Conservation (phyloP, 23 red algal species). For the Gracilariopsis chorda region DNA sequence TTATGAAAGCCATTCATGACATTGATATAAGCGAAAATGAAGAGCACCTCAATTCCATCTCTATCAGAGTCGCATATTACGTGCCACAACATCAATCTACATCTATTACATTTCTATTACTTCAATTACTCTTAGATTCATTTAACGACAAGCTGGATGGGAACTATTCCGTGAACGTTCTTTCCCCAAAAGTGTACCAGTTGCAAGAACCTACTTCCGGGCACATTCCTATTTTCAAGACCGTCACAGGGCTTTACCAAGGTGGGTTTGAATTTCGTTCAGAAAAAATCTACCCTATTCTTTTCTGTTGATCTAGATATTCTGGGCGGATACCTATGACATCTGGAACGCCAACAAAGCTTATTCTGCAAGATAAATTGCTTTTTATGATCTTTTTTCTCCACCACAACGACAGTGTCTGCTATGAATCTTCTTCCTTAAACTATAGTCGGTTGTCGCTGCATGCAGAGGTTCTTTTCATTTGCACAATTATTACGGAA, state of each 20-base stretch:
- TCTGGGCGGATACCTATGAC: background rate
- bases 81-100: no score
- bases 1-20: no score
- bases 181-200: no score
- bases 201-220: no score
- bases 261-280: background rate
- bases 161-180: no score
- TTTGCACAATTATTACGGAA: background rate
- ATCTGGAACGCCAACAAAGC: background rate
- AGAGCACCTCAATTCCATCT: no score
- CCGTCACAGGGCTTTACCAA: background rate
- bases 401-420: background rate
- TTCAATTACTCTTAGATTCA: no score
- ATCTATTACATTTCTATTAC: no score
- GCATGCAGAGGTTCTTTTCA: background rate
- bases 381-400: background rate
- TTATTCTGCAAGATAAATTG: background rate
- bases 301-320: background rate
- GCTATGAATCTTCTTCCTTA: background rate
- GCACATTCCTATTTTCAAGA: background rate
- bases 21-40: no score
- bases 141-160: no score
- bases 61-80: no score
- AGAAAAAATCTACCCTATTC: background rate
- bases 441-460: background rate